Evolutionary conservation across 768 basidiomycete genomes (phyloP).

Genomic region (Panaeolus papilionaceus): DNA sequence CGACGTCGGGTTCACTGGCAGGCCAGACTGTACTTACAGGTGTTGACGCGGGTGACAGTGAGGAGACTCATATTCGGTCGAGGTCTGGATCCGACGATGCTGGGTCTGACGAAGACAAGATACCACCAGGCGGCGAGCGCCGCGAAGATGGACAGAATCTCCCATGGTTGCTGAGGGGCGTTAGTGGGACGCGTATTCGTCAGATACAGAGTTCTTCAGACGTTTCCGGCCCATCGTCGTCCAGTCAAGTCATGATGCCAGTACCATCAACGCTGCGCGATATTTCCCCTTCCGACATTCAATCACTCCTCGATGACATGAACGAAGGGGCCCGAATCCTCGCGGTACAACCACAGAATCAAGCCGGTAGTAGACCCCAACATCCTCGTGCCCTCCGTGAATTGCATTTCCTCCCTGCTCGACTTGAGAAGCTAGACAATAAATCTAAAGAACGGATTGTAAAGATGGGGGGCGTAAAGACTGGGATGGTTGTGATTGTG

Average conservation of each 20-base stretch:
- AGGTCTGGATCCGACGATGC: not conserved
- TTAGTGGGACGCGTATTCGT: not conserved
- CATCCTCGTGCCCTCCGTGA: not conserved
- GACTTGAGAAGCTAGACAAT: not conserved
- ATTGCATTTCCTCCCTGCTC: not conserved
- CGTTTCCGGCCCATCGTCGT: no score
- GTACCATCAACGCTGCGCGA: no score
- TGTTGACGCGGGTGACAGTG: not conserved
- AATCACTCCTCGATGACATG: no score
- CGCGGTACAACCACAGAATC: not conserved
- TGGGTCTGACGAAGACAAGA: not conserved
- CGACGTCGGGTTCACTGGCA: not conserved
- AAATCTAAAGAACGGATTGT: not conserved
- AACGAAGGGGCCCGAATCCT: not conserved
- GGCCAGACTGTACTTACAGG: not conserved
- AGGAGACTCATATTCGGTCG: not conserved
- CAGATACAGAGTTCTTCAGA: not conserved
- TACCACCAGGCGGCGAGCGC: not conserved
- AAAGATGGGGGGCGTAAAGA: not conserved
- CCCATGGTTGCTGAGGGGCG: not conserved
- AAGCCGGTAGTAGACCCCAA: not conserved
- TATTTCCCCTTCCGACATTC: no score
- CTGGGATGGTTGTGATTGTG: constrained; percentile 8
- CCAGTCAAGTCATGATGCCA: no score
- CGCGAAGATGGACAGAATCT: not conserved